These are phyloP conservation scores for Botrytis porri DNA, from an alignment of 2,329 filamentous ascomycete species.

Conservation along the genomic window DNA sequence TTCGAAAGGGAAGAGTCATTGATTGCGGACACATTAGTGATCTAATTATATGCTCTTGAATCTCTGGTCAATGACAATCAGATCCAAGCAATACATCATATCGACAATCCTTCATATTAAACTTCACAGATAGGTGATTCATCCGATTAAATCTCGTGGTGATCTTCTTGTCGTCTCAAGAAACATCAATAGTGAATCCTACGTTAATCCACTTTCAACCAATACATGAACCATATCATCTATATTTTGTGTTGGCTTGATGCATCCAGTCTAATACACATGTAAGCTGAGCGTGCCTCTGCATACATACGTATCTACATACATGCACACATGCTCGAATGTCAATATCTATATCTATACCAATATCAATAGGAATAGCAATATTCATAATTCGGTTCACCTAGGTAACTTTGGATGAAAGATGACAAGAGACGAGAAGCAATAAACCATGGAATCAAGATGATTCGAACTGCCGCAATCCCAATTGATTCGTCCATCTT, in stretches of 20 bases:
- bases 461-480: background rate
- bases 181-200: slow-evolving; percentile 12
- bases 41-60: background rate
- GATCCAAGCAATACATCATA: background rate
- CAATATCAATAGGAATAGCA: background rate
- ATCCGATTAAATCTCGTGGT: slow-evolving; percentile 1
- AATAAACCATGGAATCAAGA: background rate
- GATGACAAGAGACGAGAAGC: background rate
- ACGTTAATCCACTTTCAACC: slow-evolving; percentile 9
- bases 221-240: background rate
- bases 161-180: background rate
- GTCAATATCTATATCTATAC: background rate
- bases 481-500: slow-evolving; percentile 9
- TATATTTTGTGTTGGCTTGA: background rate
- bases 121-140: background rate
- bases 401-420: background rate
- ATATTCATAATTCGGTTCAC: background rate
- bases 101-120: background rate
- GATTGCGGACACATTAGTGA: background rate
- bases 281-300: slow-evolving; percentile 6
- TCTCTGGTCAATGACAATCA: background rate
- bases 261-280: background rate
- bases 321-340: background rate
- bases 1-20: background rate
- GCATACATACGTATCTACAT: background rate